Conservation (phyloP, 148 eudicot species). For the Vaccinium corymbosum region DNA sequence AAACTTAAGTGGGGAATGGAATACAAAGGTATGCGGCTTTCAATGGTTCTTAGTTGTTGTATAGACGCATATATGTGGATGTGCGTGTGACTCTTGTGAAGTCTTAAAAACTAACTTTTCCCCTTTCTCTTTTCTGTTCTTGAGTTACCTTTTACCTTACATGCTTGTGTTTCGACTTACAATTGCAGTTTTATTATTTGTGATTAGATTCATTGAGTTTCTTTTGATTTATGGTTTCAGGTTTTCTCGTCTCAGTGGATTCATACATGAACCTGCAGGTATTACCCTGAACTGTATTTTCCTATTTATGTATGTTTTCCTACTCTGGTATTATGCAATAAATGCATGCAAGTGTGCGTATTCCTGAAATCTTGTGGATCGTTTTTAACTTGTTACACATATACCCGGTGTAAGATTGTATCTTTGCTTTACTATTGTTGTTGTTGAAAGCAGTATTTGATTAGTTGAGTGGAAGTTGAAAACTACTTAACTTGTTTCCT, state of each 20-base stretch:
- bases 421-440: not conserved
- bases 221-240: conserved; percentile 27
- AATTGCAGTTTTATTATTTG: not conserved
- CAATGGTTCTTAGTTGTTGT: not conserved
- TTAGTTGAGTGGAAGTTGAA: not conserved
- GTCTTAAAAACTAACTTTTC: not conserved
- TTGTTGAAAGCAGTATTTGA: conserved; percentile 1
- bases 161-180: not conserved
- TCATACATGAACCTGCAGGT: conserved; percentile 78
- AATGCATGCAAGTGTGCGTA: not conserved
- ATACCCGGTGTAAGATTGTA: not conserved
- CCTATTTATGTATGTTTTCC: not conserved
- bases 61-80: not conserved
- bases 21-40: conserved; percentile 49
- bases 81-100: not conserved
- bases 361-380: not conserved
- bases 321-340: not conserved
- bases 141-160: not conserved
- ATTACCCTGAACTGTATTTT: not conserved
- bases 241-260: conserved; percentile 66
- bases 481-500: not conserved
- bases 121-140: not conserved
- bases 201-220: not conserved
- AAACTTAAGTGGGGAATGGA: conserved; percentile 82
- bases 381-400: not conserved